phyloP scores from a whole-genome alignment of 192 early-diverging fungal species.

The Gonapodya sp. region DNA sequence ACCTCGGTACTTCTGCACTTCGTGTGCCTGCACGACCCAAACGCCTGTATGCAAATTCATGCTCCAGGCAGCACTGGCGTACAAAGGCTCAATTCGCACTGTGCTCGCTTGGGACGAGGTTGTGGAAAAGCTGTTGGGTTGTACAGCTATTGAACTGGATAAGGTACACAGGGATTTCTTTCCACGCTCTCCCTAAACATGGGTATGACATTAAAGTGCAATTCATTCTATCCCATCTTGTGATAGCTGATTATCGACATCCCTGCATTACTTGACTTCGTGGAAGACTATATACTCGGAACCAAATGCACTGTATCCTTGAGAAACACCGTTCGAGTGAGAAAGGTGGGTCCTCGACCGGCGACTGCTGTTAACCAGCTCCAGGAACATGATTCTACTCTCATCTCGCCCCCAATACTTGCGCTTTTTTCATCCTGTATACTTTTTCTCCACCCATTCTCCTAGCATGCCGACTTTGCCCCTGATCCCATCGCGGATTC shows the following conservation, averaged over 20 bases:
- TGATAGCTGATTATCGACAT: neutral
- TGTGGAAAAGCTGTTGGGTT: neutral
- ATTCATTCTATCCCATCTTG: too few relatives aligned
- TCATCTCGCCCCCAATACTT: neutral
- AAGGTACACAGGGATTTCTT: neutral
- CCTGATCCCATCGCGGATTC: neutral
- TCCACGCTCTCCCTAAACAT: too few relatives aligned
- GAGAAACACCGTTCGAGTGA: neutral
- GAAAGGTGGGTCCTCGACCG: neutral
- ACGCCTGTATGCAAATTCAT: neutral
- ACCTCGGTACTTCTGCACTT: neutral
- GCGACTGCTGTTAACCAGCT: too few relatives aligned
- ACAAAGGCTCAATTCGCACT: neutral
- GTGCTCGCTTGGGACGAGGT: neutral
- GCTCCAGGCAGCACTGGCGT: neutral
- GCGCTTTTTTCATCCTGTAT: neutral
- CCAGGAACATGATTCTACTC: neutral
- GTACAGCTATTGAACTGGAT: neutral
- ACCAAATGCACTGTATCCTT: neutral
- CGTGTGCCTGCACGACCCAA: neutral
- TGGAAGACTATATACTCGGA: neutral
- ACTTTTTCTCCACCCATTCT: neutral
- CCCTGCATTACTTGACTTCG: neutral
- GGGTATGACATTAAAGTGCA: too few relatives aligned
- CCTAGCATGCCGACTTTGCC: neutral